Evolutionary conservation across 2,329 filamentous ascomycete species (phyloP).

Genomic region (Xylariaceae sp.): DNA sequence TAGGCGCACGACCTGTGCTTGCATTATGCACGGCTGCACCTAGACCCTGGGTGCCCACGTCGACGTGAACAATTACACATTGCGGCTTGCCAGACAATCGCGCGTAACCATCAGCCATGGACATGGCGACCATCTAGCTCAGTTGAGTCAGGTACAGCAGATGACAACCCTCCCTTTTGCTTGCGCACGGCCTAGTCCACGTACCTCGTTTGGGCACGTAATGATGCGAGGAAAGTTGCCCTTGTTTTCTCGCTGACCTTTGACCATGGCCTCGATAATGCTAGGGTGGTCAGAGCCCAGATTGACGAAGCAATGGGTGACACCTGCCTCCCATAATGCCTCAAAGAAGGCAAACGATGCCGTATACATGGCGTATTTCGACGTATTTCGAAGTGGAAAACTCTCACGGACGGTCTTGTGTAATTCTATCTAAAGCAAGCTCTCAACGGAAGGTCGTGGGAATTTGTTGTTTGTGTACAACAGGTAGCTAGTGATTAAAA

Average conservation of each 20-base stretch:
- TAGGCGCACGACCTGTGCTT: slow-evolving; percentile 74
- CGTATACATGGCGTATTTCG: slow-evolving; percentile 56
- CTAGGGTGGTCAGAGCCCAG: slow-evolving; percentile 76
- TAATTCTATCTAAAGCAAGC: background rate
- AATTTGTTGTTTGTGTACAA: background rate
- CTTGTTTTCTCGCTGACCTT: slow-evolving; percentile 71
- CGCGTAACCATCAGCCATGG: slow-evolving; percentile 84
- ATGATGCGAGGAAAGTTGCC: slow-evolving; percentile 74
- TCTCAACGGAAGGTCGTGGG: background rate
- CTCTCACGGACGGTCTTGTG: background rate
- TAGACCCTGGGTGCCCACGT: slow-evolving; percentile 81
- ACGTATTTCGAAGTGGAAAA: background rate
- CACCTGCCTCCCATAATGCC: slow-evolving; percentile 46
- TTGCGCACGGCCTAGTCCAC: slow-evolving; percentile 7
- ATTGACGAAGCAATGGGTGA: slow-evolving; percentile 62
- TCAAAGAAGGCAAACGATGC: slow-evolving; percentile 73
- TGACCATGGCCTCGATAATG: slow-evolving; percentile 82
- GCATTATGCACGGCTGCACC: slow-evolving; percentile 82
- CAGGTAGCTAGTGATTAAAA: background rate
- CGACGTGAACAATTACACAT: slow-evolving; percentile 80
- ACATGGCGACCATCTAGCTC: slow-evolving; percentile 78
- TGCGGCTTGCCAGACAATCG: slow-evolving; percentile 75
- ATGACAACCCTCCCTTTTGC: background rate
- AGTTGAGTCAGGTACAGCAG: background rate
- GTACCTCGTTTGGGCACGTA: slow-evolving; percentile 80